Evolutionary conservation across 176 grass and related monocot species (phyloP).

Genomic region (Tillandsia leiboldiana): DNA sequence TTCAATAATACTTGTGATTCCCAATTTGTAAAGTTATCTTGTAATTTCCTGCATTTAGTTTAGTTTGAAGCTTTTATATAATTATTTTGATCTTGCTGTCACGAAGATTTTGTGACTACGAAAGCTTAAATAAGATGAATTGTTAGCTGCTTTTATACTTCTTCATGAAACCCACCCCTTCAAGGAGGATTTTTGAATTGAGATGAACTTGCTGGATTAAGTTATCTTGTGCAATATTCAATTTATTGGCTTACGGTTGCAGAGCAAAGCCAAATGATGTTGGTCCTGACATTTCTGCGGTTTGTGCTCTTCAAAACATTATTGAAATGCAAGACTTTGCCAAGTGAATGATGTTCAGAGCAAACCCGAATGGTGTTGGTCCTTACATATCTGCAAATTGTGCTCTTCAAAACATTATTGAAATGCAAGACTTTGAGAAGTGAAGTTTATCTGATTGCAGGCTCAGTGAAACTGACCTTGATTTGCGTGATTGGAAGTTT

Average conservation of each 20-base stretch:
- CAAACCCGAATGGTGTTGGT: no score
- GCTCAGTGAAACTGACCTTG: conserved; percentile 35
- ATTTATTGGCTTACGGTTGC: background rate
- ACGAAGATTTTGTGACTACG: background rate
- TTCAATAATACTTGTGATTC: no score
- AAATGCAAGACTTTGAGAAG: background rate
- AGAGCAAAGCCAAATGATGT: no score
- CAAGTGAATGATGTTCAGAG: no score
- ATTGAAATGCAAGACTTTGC: no score
- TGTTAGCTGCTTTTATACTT: background rate
- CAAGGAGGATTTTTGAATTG: no score
- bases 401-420: no score
- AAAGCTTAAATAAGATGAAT: background rate
- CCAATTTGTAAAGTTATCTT: background rate
- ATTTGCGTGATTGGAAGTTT: conserved; percentile 69
- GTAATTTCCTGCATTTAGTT: background rate
- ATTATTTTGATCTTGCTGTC: background rate
- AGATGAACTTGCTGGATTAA: no score
- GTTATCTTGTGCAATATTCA: background rate
- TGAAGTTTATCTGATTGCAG: conserved; percentile 22
- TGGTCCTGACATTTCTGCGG: no score
- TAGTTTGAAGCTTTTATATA: background rate
- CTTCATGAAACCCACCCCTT: no score
- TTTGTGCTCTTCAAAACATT: no score
- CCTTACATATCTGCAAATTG: no score